Evolutionary conservation across 2,329 filamentous ascomycete species (phyloP).

Genomic region (Hymenoscyphus infarciens): DNA sequence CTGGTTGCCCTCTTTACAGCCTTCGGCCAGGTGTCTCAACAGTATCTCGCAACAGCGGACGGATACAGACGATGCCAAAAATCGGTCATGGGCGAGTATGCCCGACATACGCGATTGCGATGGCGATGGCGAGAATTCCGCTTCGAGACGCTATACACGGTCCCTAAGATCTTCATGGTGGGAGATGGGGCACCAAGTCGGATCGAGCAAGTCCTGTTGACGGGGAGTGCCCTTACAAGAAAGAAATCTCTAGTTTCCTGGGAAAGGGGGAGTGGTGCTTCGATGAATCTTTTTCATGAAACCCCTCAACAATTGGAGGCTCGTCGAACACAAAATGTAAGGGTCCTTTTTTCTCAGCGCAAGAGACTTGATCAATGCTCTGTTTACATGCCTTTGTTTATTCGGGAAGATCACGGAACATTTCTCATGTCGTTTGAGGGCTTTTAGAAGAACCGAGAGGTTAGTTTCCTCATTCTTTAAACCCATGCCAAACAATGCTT

Average conservation of each 20-base stretch:
- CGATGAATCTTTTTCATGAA: background rate
- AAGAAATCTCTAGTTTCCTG: slow-evolving; percentile 15
- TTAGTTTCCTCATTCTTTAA: no score
- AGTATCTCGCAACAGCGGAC: slow-evolving; percentile 36
- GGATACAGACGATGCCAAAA: slow-evolving; percentile 34
- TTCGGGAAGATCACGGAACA: no score
- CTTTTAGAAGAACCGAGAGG: background rate
- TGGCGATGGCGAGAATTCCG: slow-evolving; percentile 34
- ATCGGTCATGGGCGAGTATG: slow-evolving; percentile 34
- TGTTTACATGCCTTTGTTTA: no score
- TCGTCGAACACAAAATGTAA: slow-evolving; percentile 7
- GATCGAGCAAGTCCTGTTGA: slow-evolving; percentile 16
- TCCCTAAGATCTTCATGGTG: slow-evolving; percentile 29
- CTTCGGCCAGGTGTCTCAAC: slow-evolving; percentile 31
- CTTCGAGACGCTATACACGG: slow-evolving; percentile 34
- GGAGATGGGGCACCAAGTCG: slow-evolving; percentile 13
- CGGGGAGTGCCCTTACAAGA: slow-evolving; percentile 16
- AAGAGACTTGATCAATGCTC: no score
- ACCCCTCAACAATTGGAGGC: background rate
- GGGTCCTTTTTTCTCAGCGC: background rate
- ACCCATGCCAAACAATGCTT: no score
- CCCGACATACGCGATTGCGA: slow-evolving; percentile 21
- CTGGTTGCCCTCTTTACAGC: slow-evolving; percentile 34
- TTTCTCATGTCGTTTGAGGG: no score
- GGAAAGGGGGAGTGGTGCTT: slow-evolving; percentile 1